Base-by-base conservation (phyloP, 2,329 filamentous ascomycete species). In the Pyrenochaeta sp. region DNA sequence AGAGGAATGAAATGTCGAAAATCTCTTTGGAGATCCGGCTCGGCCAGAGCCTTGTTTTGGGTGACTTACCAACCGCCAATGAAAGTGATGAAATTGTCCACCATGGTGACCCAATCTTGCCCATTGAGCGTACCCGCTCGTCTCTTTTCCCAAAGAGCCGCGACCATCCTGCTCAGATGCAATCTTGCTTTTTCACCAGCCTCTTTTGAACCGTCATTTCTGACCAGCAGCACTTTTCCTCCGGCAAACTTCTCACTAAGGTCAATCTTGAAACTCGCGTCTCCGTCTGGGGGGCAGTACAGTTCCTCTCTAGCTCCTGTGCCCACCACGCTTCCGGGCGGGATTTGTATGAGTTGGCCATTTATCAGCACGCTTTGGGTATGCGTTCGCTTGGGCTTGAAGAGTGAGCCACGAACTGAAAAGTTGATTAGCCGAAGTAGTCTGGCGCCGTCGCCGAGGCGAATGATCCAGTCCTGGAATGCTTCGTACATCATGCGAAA, bases 401-500 rank as follows among this genome's bases (percentile, higher is more conserved):
- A 72, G 9, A 67, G 36, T 15, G 56, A 48, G 6, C 69, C 66
- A 0, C 68, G 58, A 1, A 71, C 67, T 3, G 63, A 61, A 21
- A 72, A 48, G 34, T 53, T 63, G 14, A 72, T 57, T 10, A 69
- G 52, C 2, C 69, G 62, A 2, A 72, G 53, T 7, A 48, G 41
- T 2, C 56, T 52, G 2, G 67, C 68, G 19, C 61, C 61, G 23
- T 66, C 56, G 30, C 67, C 67, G 0, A 72, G 57, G 7, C 61
- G 53, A 32, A 64, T 64, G 49, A 72, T 71, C 69, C 69, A 72
- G 48, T 66, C 60, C 35, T 60, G 66, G 51, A 72, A 72, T 26
- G 62, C 65, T 46, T 72, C 68, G 53, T 72, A 72, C 61, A 72
- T 71, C 56, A 71, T 66, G 7, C 60, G 58, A 51, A 68, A 71